Evolutionary conservation across 2,329 filamentous ascomycete species (phyloP), one percentile per base, ranked within the genome.

Genomic region (Clonostachys solani): DNA sequence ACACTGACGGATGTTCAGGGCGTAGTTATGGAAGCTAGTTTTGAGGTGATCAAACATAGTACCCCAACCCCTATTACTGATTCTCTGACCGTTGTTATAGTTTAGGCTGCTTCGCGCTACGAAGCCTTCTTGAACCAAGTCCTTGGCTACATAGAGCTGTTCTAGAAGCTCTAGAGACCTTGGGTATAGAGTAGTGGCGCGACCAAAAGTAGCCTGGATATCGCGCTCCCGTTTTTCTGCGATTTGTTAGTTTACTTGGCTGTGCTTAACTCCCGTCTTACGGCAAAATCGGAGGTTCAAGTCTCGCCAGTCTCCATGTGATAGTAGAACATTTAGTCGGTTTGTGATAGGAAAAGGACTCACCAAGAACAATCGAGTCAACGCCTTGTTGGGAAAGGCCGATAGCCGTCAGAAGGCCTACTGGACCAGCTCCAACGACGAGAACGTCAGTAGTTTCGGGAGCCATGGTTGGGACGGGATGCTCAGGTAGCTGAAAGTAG

Each of bases 171-270:
- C 76, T 40, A 63, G 65, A 6, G 70, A 73, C 2, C 77, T 65
- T 2, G 75, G 73, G 49, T 72, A 80, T 3, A 80, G 68, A 0
- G 77, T 77, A 49, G 78, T 76, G 12, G 77, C 77, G 8, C 76
- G 69, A 15, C 76, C 77, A 57, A 75, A 78, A n/a, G 68, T 58
- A 48, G 76, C 73, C 54, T 78, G 75, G 2, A 65, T 59, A 1
- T 69, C 68, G 53, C 77, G 78, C 33, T 64, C 57, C 42, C 75
- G 42, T 38, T 46, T 38, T n/a, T 46, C 45, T 42, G 40, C 17
- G 16, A 2, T 29, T 29, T 2, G 23, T 29, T 9, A 29, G 23
- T 29, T 29, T 2, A 29, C 2, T 29, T 9, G 23, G 9, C 9
- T 29, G 23, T 29, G 23, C 23, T 8, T 29, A 9, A 9, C 6